phyloP scores from a whole-genome alignment of 441 rosid species.

The Francoa sonchifolia region DNA sequence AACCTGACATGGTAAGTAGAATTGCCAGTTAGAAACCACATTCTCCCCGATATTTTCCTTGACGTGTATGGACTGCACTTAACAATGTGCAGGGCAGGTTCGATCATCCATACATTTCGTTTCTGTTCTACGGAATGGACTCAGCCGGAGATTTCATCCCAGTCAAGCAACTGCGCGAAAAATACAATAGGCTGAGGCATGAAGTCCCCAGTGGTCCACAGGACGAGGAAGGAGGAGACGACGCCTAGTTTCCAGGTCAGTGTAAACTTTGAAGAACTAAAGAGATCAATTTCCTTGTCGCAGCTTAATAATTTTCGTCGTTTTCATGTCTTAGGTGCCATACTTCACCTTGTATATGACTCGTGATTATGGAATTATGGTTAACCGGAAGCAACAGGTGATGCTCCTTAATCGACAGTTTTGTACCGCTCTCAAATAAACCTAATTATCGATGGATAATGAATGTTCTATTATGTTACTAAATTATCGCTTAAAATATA shows the following conservation, averaged over 20 bases:
- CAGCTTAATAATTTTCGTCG: neutral
- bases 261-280: too few species aligned
- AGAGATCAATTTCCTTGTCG: neutral
- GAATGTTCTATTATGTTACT: too few species aligned
- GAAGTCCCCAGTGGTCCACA: conserved; percentile 55
- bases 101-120: conserved; percentile 79
- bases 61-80: conserved; percentile 2
- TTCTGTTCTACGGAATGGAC: conserved; percentile 75
- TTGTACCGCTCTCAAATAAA: too few species aligned
- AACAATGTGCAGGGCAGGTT: conserved; percentile 54
- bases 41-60: neutral
- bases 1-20: conserved; percentile 49
- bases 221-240: conserved; percentile 30
- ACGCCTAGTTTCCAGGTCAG: conserved; percentile 12
- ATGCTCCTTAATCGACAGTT: too few species aligned
- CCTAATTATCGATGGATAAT: too few species aligned
- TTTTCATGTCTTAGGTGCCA: too few species aligned
- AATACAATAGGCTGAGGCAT: conserved; percentile 60
- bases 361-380: too few species aligned
- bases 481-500: neutral
- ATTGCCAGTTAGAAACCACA: conserved; percentile 2
- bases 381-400: too few species aligned
- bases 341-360: too few species aligned
- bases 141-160: conserved; percentile 87
- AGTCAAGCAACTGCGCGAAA: conserved; percentile 79